These are phyloP conservation scores for Ilex paraguariensis DNA, from an alignment of 305 asterid species.

Conservation along the genomic window DNA sequence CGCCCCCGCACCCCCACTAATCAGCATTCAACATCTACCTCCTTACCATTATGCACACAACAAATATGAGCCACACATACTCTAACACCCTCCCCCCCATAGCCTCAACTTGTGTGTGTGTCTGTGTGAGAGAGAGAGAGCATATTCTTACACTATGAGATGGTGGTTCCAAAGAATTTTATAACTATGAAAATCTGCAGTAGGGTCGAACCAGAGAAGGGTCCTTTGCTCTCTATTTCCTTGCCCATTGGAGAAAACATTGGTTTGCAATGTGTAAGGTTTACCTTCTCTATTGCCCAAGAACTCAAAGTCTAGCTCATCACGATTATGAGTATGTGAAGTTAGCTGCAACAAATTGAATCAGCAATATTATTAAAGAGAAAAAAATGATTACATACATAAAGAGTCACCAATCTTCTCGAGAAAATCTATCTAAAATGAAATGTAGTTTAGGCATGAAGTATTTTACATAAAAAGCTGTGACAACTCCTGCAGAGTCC, in stretches of 20 bases:
- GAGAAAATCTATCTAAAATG: background rate
- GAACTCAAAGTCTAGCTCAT: constrained; percentile 37
- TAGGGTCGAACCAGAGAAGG: constrained; percentile 36
- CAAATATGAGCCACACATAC: too few relatives aligned
- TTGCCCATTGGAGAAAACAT: constrained; percentile 24
- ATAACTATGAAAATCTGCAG: constrained; percentile 20
- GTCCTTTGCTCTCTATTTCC: constrained; percentile 34
- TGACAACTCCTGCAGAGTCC: constrained; percentile 16
- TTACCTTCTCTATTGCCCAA: constrained; percentile 20
- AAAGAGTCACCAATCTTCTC: background rate
- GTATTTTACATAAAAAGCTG: constrained; percentile 28
- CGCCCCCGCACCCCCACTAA: too few relatives aligned
- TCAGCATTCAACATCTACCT: too few relatives aligned
- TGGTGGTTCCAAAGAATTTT: constrained; percentile 31
- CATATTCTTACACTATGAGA: constrained; percentile 22
- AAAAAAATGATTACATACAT: background rate
- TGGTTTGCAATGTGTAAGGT: constrained; percentile 21
- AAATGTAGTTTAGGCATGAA: too few relatives aligned
- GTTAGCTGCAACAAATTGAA: constrained; percentile 22
- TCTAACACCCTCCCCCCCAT: too few relatives aligned
- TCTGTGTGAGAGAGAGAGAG: background rate
- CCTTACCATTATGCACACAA: too few relatives aligned
- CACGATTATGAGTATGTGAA: constrained; percentile 10
- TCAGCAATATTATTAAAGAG: background rate
- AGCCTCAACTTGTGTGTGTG: too few relatives aligned